Evolutionary conservation across 1,284 basidiomycete genomes (phyloP), one percentile per base, ranked within the genome.

Genomic region (Microbotryum scabiosae): DNA sequence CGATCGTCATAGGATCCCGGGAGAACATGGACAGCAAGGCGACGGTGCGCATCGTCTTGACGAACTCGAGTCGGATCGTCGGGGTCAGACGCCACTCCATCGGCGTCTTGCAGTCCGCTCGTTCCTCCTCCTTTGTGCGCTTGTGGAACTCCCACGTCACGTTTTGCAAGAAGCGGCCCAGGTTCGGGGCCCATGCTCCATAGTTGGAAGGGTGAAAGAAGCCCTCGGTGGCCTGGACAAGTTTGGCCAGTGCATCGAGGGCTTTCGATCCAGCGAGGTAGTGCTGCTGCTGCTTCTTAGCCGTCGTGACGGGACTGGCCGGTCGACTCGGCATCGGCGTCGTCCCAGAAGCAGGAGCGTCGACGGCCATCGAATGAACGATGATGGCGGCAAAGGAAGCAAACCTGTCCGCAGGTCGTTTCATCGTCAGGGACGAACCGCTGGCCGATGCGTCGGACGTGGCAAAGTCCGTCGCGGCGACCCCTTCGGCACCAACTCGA

Each of bases 11-110:
- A 54, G 77, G 73, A 56, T 80, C 79, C 67, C 97, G 97, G 55
- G 90, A 86, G 76, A 98, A 99, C 86, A 99, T 96, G 25, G 90
- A 85, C 16, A 97, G 82, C 43, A 99, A 79, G 1, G 90, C 88
- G 10, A 94, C 89, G 1, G 90, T 94, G 47, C 89, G 83, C 48
- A 97, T 80, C 48, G 82, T 85, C 26, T 79, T 78, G 25, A 97
- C 90, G 71, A 98, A 92, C 28, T 85, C 84, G 57, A 83, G 83
- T 61, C 88, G 85, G 71, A 98, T 94, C 25, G 79, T 78, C 6
- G 84, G 82, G 0, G 93, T 97, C 50, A 99, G 78, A 12, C 92
- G 84, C 71, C 85, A 79, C 25, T 75, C 74, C 80, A 79, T 73
- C 0, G 93, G 94, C 0, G 87, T 96, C 74, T 84, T 86, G 79